phyloP scores from a whole-genome alignment of 768 basidiomycete species.

The Mycena latifolia region DNA sequence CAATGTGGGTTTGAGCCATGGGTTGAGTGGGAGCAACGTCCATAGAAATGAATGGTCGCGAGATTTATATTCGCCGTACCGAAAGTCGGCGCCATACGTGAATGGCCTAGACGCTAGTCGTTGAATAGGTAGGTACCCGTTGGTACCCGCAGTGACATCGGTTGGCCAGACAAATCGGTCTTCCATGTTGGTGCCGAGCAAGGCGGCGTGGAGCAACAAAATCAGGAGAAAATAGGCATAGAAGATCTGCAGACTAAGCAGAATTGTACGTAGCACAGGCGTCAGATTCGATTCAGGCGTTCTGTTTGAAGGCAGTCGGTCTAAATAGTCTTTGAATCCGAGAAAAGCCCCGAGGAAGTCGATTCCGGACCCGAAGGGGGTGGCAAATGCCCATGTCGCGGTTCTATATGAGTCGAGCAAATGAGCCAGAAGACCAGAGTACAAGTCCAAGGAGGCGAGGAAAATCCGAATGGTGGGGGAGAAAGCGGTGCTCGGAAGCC shows the following conservation, averaged over 20 bases:
- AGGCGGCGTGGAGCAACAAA: neutral
- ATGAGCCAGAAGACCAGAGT: no score
- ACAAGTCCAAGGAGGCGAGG: no score
- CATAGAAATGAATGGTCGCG: neutral
- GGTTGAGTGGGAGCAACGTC: neutral
- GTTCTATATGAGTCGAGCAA: no score
- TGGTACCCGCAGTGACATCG: no score
- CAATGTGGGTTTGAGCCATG: neutral
- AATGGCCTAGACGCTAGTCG: neutral
- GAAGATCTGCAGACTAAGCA: neutral
- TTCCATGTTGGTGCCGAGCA: slow-evolving; percentile 2
- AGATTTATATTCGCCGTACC: neutral
- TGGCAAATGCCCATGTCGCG: no score
- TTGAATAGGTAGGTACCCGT: no score
- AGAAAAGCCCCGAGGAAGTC: neutral
- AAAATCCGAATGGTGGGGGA: neutral
- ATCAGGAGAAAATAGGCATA: no score
- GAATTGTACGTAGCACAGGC: neutral
- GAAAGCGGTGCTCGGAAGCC: neutral
- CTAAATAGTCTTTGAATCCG: neutral
- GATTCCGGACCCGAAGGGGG: no score
- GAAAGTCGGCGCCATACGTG: neutral
- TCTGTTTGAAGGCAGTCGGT: neutral
- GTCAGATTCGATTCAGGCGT: neutral
- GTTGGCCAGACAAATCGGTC: no score